phyloP scores from a whole-genome alignment of 2,329 filamentous ascomycete species.

The Fusarium sp. region DNA sequence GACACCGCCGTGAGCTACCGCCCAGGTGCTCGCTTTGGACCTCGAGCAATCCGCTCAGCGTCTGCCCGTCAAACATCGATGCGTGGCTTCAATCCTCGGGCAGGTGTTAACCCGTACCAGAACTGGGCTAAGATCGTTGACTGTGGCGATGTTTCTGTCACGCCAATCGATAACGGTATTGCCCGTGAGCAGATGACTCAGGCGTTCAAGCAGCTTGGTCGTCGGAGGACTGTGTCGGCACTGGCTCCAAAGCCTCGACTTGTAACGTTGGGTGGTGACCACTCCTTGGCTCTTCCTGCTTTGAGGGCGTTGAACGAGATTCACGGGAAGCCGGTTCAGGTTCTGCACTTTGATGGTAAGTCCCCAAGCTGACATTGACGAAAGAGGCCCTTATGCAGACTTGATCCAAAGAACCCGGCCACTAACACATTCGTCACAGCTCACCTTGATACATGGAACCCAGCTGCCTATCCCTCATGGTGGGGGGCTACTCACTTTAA shows the following conservation, averaged over 20 bases:
- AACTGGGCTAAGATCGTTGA: constrained; percentile 86
- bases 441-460: constrained; percentile 89
- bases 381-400: neutral
- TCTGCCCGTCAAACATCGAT: constrained; percentile 83
- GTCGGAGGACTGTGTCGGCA: constrained; percentile 53
- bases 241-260: constrained; percentile 63
- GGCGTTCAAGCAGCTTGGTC: constrained; percentile 77
- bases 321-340: constrained; percentile 72
- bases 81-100: constrained; percentile 83
- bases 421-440: constrained; percentile 44
- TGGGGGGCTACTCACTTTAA: constrained; percentile 79
- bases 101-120: constrained; percentile 84
- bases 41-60: constrained; percentile 86
- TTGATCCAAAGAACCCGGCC: neutral
- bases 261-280: constrained; percentile 79
- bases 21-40: constrained; percentile 78
- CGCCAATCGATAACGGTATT: constrained; percentile 85
- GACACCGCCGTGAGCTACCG: constrained; percentile 79
- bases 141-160: constrained; percentile 90
- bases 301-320: constrained; percentile 73
- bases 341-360: constrained; percentile 76
- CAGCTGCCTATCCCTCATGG: constrained; percentile 79
- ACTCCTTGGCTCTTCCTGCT: constrained; percentile 76
- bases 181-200: constrained; percentile 87
- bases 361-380: no score